Conservation (phyloP, 352 stramenopile genomes). For the Globisporangium spiculum region DNA sequence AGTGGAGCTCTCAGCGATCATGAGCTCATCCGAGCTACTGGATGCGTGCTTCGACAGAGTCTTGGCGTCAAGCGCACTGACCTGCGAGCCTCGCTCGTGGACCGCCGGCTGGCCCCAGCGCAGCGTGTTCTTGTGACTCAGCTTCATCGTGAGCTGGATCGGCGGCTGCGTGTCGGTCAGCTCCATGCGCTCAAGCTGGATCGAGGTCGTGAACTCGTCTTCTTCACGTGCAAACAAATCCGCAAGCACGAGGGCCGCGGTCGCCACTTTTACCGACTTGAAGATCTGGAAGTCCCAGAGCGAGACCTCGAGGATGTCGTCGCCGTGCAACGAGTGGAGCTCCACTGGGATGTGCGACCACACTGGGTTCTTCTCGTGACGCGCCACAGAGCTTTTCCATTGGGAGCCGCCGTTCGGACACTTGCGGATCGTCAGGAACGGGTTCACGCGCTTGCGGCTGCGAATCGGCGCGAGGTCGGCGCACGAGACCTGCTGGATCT, state of each 20-base stretch:
- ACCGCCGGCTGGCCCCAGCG: neutral
- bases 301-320: slow-evolving; percentile 51
- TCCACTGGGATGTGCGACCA: slow-evolving; percentile 42
- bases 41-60: neutral
- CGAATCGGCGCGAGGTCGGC: slow-evolving; percentile 41
- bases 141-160: slow-evolving; percentile 31
- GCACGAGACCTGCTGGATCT: slow-evolving; percentile 43
- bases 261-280: slow-evolving; percentile 54
- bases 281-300: slow-evolving; percentile 70
- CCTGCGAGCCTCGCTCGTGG: neutral
- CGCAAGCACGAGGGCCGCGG: slow-evolving; percentile 35
- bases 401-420: slow-evolving; percentile 21
- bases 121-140: slow-evolving; percentile 12
- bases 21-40: neutral
- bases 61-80: neutral
- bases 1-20: slow-evolving; percentile 2
- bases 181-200: slow-evolving; percentile 53
- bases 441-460: slow-evolving; percentile 54
- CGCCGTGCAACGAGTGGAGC: slow-evolving; percentile 29
- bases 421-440: slow-evolving; percentile 46
- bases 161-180: slow-evolving; percentile 23
- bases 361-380: slow-evolving; percentile 36
- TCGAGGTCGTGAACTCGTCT: slow-evolving; percentile 31
- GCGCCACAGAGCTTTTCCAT: slow-evolving; percentile 50
- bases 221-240: slow-evolving; percentile 39